phyloP scores from a whole-genome alignment of 306 rosid species.

The Cajanus cajan region DNA sequence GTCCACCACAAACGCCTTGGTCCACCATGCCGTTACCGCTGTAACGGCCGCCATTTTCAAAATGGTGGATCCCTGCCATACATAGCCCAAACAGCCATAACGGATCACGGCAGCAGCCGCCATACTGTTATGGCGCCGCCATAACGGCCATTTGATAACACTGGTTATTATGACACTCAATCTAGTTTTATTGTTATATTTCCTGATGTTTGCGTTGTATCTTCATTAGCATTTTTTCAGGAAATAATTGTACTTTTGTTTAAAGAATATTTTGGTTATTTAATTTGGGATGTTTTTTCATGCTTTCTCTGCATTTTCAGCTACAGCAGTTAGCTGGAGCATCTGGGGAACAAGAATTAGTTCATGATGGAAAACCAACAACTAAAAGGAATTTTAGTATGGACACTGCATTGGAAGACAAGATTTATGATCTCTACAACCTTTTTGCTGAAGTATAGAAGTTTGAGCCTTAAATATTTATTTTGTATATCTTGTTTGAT shows the following conservation, averaged over 20 bases:
- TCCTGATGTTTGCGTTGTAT: conserved; percentile 6
- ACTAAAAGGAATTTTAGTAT: conserved; percentile 59
- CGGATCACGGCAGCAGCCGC: no score
- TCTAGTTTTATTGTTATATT: conserved; percentile 3
- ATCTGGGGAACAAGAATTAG: conserved; percentile 60
- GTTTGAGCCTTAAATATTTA: conserved; percentile 24
- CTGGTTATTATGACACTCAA: not conserved
- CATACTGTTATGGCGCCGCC: no score
- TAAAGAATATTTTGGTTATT: not conserved
- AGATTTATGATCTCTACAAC: conserved; percentile 97
- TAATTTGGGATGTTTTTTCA: conserved; percentile 24
- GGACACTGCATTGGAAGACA: conserved; percentile 85
- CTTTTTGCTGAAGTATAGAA: conserved; percentile 86
- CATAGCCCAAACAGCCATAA: no score
- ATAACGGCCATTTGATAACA: no score
- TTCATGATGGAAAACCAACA: conserved; percentile 60
- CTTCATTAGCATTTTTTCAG: not conserved
- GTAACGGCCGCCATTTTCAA: no score
- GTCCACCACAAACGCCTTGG: no score
- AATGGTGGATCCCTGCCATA: no score
- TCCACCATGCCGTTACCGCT: no score
- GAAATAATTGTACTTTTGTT: not conserved
- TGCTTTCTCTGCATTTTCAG: conserved; percentile 48
- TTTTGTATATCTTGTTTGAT: conserved; percentile 14
- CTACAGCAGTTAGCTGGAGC: conserved; percentile 63